Evolutionary conservation across 75 land plant species (phyloP), one percentile per base, ranked within the genome.

Genomic region (Cunninghamia lanceolata): DNA sequence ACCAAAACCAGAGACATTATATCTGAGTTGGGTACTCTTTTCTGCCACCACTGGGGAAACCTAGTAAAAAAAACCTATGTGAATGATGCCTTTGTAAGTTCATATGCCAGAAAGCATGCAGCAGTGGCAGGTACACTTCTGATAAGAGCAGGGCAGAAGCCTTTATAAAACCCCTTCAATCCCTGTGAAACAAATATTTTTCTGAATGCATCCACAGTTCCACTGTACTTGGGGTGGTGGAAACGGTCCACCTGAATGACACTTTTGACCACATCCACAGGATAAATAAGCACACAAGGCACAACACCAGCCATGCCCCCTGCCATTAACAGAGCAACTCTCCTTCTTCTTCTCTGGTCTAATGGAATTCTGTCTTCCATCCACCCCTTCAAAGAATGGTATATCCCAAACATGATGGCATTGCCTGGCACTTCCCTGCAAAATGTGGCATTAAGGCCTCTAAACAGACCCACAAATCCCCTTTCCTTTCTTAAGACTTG

Each of bases 101-200:
- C 93, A 53, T 92, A 92, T 8, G 89, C 88, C 15, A 92, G 88
- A 66, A 92, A 92, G 79, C 93, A 92, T 8, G 88, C 88, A 0
- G 93, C 93, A 88, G 86, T 92, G 43, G 93, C 93, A 25, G 93
- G 93, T 16, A 92, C 85, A 50, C 93, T 92, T 9, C 93, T 86
- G 2, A 85, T 89, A 89, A 92, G 86, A 59, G 93, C 93, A 8
- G 93, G 93, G 6, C 88, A 92, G 56, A 92, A 90, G 3, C 93
- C 93, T 53, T 87, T 86, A 86, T 90, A 92, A 8, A 90, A 88
- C 30, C 93, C 93, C 86, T 86, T 88, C 30, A 92, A 30, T 10
- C 91, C 93, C 75, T 92, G 89, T 3, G 83, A 38, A 4, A 79
- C 42, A 46, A 28, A 80, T 9, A 92, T 91, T 78, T 91, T 92